Base-by-base conservation (phyloP, 2,329 filamentous ascomycete genomes). In the Claviceps maximensis region DNA sequence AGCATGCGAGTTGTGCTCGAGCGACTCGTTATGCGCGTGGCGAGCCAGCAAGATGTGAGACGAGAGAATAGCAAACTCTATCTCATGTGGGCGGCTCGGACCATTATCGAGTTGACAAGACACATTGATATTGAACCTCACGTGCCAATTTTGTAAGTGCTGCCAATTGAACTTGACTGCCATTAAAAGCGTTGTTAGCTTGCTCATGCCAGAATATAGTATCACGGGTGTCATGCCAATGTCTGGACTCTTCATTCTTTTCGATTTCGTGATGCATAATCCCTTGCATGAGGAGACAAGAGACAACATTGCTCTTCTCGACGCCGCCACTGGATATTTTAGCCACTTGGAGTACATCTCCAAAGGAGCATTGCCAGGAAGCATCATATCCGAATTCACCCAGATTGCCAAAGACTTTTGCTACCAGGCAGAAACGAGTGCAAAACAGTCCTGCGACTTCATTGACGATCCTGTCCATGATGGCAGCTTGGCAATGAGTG, bases 111-210 rank as follows among this genome's bases (percentile, higher is more conserved):
- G 42, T 53, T 69, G n/a, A 65, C 62, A 1, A 57, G 54, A 31
- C 61, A 61, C 47, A 64, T 70, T 44, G 66, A 70, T 40, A 54
- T 64, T 0, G 61, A 64, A 38, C 58, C 65, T 1, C 61, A 68
- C 40, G 61, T 64, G 1, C 63, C 68, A 2, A 56, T 67, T 12
- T 68, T 63, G 68, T 69, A 60, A 60, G 60, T 46, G 19, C 2
- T 23, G 3, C 2, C 27, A 17, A n/a, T 8, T 1, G 1, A 9
- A 4, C 7, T 21, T 9, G 1, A 25, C 46, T 15, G 27, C 5
- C 5, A 12, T 4, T 21, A 10, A 29, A 29, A 1, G 5, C 1
- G 23, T 36, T 19, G 19, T 38, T 46, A 8, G 23, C 27, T 44
- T 46, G 49, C 51, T 31, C 8, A 40, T 42, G 13, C 7, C 19